These are phyloP conservation scores for Alternaria rosae DNA, from an alignment of 2,329 filamentous ascomycete species.

Conservation along the genomic window DNA sequence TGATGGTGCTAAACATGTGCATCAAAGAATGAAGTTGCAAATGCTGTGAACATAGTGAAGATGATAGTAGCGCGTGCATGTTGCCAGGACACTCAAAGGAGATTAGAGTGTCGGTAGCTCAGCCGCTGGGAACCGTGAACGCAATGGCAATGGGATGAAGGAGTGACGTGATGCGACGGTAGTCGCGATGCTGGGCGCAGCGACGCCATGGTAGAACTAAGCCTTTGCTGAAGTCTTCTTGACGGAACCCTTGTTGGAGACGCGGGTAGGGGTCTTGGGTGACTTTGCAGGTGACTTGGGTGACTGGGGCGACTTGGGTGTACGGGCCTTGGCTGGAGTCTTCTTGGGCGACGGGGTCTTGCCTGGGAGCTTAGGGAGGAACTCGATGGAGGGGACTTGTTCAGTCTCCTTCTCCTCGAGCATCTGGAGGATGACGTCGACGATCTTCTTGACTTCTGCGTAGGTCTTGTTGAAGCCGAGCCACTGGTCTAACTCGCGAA, in stretches of 20 bases:
- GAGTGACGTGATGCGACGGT: not conserved
- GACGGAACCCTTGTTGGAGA: conserved; percentile 34
- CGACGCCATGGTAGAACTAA: not conserved
- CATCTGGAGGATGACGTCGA: conserved; percentile 40
- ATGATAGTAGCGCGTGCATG: not conserved
- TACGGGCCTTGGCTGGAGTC: conserved; percentile 10
- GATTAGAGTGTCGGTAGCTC: not conserved
- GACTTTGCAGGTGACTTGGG: conserved; percentile 17
- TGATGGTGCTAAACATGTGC: not conserved
- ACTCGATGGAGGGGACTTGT: conserved; percentile 42
- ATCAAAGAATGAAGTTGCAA: not conserved
- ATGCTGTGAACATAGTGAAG: not conserved
- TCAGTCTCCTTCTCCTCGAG: conserved; percentile 32
- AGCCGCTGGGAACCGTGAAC: not conserved
- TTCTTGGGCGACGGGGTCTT: conserved; percentile 21
- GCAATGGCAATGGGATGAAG: not conserved
- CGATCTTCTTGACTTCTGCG: conserved; percentile 26
- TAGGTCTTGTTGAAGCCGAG: conserved; percentile 32
- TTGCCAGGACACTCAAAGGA: not conserved
- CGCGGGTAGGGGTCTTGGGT: conserved; percentile 15
- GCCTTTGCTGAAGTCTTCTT: conserved; percentile 31
- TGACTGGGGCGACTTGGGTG: conserved; percentile 14
- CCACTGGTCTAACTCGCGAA: conserved; percentile 37
- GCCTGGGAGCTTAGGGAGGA: conserved; percentile 38
- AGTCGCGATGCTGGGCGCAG: not conserved